Evolutionary conservation across 2,329 filamentous ascomycete species (phyloP).

Genomic region (Fusarium napiforme): DNA sequence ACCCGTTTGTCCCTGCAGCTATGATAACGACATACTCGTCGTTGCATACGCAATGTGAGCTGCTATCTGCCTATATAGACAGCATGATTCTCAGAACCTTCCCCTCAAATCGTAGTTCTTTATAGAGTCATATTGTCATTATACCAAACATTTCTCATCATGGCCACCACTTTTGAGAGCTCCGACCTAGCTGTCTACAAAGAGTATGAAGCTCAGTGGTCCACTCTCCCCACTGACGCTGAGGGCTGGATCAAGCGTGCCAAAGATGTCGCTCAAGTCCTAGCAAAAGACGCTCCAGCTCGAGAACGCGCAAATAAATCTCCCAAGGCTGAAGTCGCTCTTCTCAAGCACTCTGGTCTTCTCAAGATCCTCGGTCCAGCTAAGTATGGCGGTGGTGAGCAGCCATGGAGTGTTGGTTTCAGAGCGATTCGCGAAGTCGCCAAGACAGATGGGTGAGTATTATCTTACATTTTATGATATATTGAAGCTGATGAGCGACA

Average conservation of each 20-base stretch:
- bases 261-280: background rate
- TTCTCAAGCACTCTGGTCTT: constrained; percentile 56
- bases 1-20: background rate
- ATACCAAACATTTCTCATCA: background rate
- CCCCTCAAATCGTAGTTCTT: accelerated
- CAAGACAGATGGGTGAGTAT: constrained; percentile 66
- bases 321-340: constrained; percentile 52
- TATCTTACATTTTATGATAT: accelerated
- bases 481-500: constrained; percentile 20
- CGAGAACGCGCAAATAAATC: constrained; percentile 54
- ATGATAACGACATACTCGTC: background rate
- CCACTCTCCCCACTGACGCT: constrained; percentile 46
- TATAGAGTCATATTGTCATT: background rate
- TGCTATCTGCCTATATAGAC: background rate
- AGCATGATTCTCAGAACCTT: accelerated
- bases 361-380: constrained; percentile 53
- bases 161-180: constrained; percentile 18
- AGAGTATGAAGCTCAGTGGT: constrained; percentile 52
- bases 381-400: constrained; percentile 57
- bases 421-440: constrained; percentile 71
- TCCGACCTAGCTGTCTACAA: constrained; percentile 54
- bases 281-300: constrained; percentile 36
- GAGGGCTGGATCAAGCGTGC: constrained; percentile 52
- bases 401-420: constrained; percentile 63
- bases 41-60: background rate